These are phyloP conservation scores for Amoeboaphelidium protococcarum DNA, from an alignment of 371 early-diverging fungal species.

Conservation along the genomic window DNA sequence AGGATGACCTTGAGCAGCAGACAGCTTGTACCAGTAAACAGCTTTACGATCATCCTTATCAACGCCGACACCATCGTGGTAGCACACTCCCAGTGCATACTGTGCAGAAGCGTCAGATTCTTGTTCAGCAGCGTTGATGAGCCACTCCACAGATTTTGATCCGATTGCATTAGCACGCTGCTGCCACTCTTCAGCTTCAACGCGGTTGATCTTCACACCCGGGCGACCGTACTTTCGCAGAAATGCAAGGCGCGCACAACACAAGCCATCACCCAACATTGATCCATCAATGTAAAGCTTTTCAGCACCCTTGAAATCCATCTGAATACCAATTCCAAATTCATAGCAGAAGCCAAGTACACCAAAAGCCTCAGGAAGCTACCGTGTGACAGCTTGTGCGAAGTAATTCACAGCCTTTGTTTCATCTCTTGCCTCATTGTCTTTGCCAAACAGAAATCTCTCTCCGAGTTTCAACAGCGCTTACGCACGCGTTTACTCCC, in stretches of 20 bases:
- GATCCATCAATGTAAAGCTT: constrained; percentile 27
- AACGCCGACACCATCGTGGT: constrained; percentile 44
- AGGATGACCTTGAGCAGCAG: constrained; percentile 45
- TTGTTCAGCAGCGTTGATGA: constrained; percentile 21
- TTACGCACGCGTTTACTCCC: background rate
- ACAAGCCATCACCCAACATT: constrained; percentile 21
- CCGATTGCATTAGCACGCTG: constrained; percentile 14
- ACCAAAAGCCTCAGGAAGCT: constrained; percentile 13
- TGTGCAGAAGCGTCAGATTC: constrained; percentile 24
- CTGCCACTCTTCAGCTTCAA: constrained; percentile 34
- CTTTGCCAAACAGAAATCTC: constrained; percentile 2
- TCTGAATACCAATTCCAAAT: constrained; percentile 36
- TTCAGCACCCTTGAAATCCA: constrained; percentile 29
- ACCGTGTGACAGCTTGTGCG: constrained; percentile 10
- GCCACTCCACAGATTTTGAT: constrained; percentile 20
- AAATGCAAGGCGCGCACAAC: constrained; percentile 31
- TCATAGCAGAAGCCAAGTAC: constrained; percentile 30
- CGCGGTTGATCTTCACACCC: constrained; percentile 32
- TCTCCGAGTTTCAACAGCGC: constrained; percentile 2
- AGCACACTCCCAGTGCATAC: constrained; percentile 44
- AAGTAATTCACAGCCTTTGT: constrained; percentile 1
- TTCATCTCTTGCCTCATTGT: constrained; percentile 2
- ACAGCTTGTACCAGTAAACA: constrained; percentile 29
- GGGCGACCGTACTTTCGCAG: constrained; percentile 47
- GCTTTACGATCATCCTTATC: constrained; percentile 28